Evolutionary conservation across 2,329 filamentous ascomycete species (phyloP).

Genomic region (Cordyceps farinosa): DNA sequence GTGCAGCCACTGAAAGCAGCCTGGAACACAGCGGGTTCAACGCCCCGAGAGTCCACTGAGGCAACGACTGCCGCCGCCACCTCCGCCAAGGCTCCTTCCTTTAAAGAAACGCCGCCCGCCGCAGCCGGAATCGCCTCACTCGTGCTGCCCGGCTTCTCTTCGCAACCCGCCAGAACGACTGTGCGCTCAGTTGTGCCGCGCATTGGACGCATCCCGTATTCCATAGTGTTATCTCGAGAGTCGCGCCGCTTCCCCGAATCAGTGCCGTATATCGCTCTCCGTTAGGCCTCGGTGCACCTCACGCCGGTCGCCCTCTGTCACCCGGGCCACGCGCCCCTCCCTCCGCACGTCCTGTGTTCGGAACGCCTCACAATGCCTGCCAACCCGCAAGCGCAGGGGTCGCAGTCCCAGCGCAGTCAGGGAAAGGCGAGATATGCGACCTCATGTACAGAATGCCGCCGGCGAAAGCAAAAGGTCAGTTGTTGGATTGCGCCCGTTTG

Average conservation of each 20-base stretch:
- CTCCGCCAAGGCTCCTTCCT: background rate
- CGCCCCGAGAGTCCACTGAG: background rate
- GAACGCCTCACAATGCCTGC: constrained; percentile 2
- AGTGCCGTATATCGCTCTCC: background rate
- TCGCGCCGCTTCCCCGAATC: background rate
- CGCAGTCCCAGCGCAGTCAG: constrained; percentile 8
- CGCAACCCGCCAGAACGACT: background rate
- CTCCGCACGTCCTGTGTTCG: background rate
- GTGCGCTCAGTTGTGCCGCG: background rate
- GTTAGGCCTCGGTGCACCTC: background rate
- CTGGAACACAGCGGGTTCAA: background rate
- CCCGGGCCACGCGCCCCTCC: constrained; percentile 5
- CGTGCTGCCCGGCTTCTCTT: background rate
- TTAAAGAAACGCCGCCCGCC: background rate
- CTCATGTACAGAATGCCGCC: constrained; percentile 49
- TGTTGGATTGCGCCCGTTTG: too few species aligned
- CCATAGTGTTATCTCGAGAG: background rate
- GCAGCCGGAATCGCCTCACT: background rate
- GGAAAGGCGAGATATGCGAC: constrained; percentile 30
- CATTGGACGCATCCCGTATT: background rate
- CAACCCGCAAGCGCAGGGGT: constrained; percentile 30
- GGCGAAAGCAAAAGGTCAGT: constrained; percentile 49
- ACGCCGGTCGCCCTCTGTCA: background rate
- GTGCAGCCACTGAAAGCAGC: background rate
- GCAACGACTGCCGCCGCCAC: constrained; percentile 3